These are phyloP conservation scores for Gaultheria prostrata DNA, from an alignment of 148 eudicot genomes.

Conservation along the genomic window DNA sequence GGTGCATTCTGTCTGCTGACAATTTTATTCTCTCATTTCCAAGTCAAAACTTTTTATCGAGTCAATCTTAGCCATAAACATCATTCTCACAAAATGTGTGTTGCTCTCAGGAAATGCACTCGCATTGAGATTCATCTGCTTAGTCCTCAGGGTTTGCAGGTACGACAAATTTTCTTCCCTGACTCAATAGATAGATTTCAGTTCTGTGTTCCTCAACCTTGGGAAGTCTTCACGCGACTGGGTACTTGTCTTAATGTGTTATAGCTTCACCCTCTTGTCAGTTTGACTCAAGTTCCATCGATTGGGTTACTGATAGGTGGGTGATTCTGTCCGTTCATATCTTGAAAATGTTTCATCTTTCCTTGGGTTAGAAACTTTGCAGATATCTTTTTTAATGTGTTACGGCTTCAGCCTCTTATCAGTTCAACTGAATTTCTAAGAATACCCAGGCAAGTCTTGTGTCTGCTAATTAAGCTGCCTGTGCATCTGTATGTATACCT, in stretches of 20 bases:
- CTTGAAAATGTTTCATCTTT: not conserved
- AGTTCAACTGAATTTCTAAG: no score
- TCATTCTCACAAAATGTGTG: slow-evolving; percentile 8
- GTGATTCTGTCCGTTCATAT: not conserved
- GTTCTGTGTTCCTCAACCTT: not conserved
- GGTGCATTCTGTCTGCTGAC: not conserved
- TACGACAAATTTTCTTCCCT: slow-evolving; percentile 21
- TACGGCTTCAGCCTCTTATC: no score
- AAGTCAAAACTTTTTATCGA: not conserved
- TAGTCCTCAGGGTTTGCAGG: slow-evolving; percentile 96
- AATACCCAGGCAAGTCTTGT: not conserved
- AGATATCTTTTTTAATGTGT: not conserved
- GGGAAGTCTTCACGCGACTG: not conserved
- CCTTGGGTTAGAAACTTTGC: not conserved
- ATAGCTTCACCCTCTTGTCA: not conserved
- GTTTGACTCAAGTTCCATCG: not conserved
- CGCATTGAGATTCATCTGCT: slow-evolving; percentile 88
- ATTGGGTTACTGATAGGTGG: not conserved
- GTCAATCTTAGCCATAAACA: not conserved
- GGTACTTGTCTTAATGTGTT: not conserved
- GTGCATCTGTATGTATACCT: not conserved
- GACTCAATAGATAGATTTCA: not conserved
- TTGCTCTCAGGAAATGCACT: slow-evolving; percentile 63
- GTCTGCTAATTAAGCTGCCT: not conserved
- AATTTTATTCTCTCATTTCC: not conserved